These are phyloP conservation scores for Lichenothelia convexa DNA, from an alignment of 495 filamentous ascomycete genomes.

Conservation along the genomic window DNA sequence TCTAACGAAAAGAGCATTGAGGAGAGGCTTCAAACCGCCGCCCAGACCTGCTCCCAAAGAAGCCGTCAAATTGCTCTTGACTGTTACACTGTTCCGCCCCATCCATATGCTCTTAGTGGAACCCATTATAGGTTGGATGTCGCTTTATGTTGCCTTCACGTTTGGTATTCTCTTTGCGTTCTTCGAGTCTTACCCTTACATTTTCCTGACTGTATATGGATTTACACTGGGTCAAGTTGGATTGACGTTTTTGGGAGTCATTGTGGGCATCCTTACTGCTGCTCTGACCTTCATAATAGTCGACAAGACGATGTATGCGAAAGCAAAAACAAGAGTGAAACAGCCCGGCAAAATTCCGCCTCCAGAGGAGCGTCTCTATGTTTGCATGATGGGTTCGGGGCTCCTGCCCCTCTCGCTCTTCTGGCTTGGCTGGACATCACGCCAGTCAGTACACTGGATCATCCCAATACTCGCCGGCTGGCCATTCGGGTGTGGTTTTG, in stretches of 20 bases:
- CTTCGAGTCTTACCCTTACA: constrained; percentile 26
- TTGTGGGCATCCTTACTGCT: constrained; percentile 10
- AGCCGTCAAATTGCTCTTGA: no score
- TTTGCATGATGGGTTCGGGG: constrained; percentile 9
- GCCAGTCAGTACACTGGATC: constrained; percentile 9
- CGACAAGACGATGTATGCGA: constrained; percentile 11
- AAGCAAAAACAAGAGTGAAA: constrained; percentile 4
- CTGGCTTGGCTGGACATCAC: constrained; percentile 18
- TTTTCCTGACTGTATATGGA: constrained; percentile 18
- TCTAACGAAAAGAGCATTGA: no score
- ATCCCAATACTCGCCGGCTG: constrained; percentile 15
- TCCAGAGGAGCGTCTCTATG: constrained; percentile 16
- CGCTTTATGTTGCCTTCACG: constrained; percentile 17
- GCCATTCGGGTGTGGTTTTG: constrained; percentile 33
- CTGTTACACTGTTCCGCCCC: no score
- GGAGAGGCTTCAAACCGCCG: no score
- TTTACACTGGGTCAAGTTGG: constrained; percentile 21
- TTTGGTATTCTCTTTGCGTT: constrained; percentile 23
- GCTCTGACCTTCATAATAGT: constrained; percentile 10
- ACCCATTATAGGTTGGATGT: constrained; percentile 20
- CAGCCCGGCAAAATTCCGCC: neutral
- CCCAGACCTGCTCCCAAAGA: no score
- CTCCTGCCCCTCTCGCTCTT: constrained; percentile 11
- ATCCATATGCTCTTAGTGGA: constrained; percentile 22
- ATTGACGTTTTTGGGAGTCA: constrained; percentile 18